Evolutionary conservation across 2,329 filamentous ascomycete genomes (phyloP), one percentile per base, ranked within the genome.

Genomic region (Microcyclospora pomicola): DNA sequence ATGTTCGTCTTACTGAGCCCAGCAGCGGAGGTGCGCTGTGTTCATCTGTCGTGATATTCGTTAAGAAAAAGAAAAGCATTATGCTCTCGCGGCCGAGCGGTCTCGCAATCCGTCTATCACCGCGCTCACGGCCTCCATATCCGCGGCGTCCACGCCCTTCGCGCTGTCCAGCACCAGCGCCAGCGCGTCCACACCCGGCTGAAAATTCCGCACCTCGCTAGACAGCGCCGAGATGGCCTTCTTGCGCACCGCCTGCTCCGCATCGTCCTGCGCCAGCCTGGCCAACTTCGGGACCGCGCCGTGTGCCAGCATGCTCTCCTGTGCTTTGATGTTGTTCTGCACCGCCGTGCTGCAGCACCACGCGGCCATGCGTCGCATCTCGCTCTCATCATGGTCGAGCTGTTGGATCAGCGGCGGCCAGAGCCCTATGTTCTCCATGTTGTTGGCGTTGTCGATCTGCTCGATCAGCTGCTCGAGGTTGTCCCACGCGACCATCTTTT

Each of bases 261-360:
- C 65, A 41, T 75, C 76, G 32, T 73, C 68, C 27, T 69, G 65
- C 5, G 75, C 70, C 45, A 94, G 56, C 35, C 68, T 66, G 7
- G 85, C 76, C 15, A 98, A 70, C 27, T 63, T 71, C 29, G 79
- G 73, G 24, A 95, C 66, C 2, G 79, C 84, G 27, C 81, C 82
- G 24, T 71, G 51, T 6, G 67, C 64, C 12, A 77, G 56, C 14
- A 77, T 59, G 53, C 74, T 75, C 64, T 91, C 83, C 64, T 98
- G 91, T 36, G 75, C 78, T 57, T 80, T 80, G 49, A 73, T 71
- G 61, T 98, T 96, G 66, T 98, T 98, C 69, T 96, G 87, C 42
- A 98, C 91, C 9, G 91, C 88, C 5, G 87, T 95, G 36, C 84
- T 85, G 41, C 91, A 67, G 64, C 86, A 95, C 83, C 85, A 94